Evolutionary conservation across 1,284 basidiomycete species (phyloP), one percentile per base, ranked within the genome.

Genomic region (Ustilago hordei): DNA sequence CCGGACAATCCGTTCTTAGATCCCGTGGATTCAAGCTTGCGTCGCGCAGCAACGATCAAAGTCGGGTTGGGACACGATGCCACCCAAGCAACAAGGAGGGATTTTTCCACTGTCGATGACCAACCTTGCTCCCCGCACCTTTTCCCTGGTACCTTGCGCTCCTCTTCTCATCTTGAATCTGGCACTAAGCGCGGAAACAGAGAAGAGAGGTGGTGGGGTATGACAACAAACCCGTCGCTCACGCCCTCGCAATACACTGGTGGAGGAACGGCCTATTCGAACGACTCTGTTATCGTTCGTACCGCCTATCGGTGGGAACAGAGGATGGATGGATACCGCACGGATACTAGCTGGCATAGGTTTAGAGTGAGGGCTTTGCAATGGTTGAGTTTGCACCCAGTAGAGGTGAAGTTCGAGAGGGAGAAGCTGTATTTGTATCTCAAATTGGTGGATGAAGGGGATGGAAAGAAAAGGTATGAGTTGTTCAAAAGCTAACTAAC

Each of bases 221-320:
- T 28, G 87, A 86, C 89, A 8, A 86, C 90, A 28, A 64, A 70
- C 47, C 53, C 72, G 11, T 66, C 63, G 90, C 17, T 62, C 38
- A 64, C 64, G 1, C 61, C 67, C 1, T 69, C 75, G 34, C 71
- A 70, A 19, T 70, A 91, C 13, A 92, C 91, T 2, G 92, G 91
- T 0, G 90, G 89, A 7, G 92, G 92, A 0, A 93, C 92, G 1
- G 90, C 92, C 79, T 90, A 93, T 72, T 90, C 93, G 78, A 90
- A 90, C 72, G 85, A 87, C 1, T 88, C 87, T 50, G 72, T 79
- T 50, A 53, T 77, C 41, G 77, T 74, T n/a, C 73, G 79, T 31
- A 56, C 60, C 3, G 76, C 76, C 12, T 79, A 79, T 32, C 36
- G 61, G 12, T 81, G 79, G 79, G 79, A 81, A 52, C 69, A 74